A percentile compares a stretch with the other conserved stretches of the same genome.
These are phyloP conservation scores for Podospora didyma DNA, from an alignment of 495 filamentous ascomycete species.

Conservation along the genomic window DNA sequence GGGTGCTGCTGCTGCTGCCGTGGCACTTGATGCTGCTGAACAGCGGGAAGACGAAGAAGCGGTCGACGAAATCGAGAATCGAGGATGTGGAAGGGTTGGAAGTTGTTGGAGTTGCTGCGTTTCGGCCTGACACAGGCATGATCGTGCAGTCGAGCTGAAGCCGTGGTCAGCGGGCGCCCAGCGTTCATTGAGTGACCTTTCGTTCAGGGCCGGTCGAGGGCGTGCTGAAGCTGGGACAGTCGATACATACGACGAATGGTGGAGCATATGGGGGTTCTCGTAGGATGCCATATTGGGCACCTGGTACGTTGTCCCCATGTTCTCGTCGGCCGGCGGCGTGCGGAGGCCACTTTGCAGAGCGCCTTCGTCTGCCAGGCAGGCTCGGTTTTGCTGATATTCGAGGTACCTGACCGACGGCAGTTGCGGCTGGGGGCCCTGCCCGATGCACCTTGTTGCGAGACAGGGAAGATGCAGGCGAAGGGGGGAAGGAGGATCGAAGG, in stretches of 20 bases:
- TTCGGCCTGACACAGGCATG: slow-evolving; percentile 4
- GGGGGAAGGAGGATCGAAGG: background rate
- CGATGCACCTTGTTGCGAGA: background rate
- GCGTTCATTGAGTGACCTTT: slow-evolving; percentile 6
- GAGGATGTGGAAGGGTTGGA: slow-evolving; percentile 7
- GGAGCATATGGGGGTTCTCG: slow-evolving; percentile 35
- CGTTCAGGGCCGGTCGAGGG: slow-evolving; percentile 22
- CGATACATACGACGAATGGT: slow-evolving; percentile 29
- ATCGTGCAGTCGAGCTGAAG: slow-evolving; percentile 19
- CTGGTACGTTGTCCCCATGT: slow-evolving; percentile 46
- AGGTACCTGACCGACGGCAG: background rate
- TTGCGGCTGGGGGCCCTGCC: background rate
- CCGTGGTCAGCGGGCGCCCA: slow-evolving; percentile 25
- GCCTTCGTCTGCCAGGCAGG: background rate
- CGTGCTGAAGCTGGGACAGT: slow-evolving; percentile 20
- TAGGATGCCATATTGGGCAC: slow-evolving; percentile 36
- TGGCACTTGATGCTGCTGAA: background rate
- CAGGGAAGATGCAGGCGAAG: background rate
- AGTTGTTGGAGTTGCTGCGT: slow-evolving; percentile 1
- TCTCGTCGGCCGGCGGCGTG: slow-evolving; percentile 47
- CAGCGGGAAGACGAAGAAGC: background rate
- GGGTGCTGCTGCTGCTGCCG: background rate
- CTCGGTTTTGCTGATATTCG: background rate
- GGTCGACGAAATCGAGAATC: slow-evolving; percentile 1
- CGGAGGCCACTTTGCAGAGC: slow-evolving; percentile 34